Evolutionary conservation across 1,139 yeast species (phyloP).

Genomic region (Geotrichum armillariae): DNA sequence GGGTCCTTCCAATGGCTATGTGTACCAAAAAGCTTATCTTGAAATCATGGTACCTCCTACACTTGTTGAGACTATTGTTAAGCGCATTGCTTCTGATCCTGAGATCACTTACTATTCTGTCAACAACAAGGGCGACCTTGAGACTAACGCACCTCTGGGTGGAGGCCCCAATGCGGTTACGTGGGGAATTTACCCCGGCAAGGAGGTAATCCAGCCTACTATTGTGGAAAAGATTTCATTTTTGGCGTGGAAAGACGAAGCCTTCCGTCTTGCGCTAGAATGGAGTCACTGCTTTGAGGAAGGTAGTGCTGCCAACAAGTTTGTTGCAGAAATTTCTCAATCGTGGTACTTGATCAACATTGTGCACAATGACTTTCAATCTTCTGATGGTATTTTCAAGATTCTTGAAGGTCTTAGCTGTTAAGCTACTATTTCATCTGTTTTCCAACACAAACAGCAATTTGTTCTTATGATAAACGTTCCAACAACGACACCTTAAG

Average conservation of each 20-base stretch:
- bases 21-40: constrained; percentile 88
- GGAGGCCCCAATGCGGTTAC: constrained; percentile 89
- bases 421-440: constrained; percentile 7
- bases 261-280: constrained; percentile 75
- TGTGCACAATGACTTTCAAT: constrained; percentile 78
- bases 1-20: constrained; percentile 94
- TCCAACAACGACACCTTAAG: constrained; percentile 6
- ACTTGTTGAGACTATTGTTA: constrained; percentile 45
- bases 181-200: constrained; percentile 96
- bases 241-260: constrained; percentile 97
- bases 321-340: constrained; percentile 54
- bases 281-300: constrained; percentile 60
- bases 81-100: constrained; percentile 48
- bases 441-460: constrained; percentile 24
- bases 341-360: constrained; percentile 78
- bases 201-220: constrained; percentile 87
- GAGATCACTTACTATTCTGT: constrained; percentile 80
- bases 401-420: constrained; percentile 34
- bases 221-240: constrained; percentile 88
- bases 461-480: constrained; percentile 6
- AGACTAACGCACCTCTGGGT: constrained; percentile 66
- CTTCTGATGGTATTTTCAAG: constrained; percentile 38
- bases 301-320: constrained; percentile 37
- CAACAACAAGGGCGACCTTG: constrained; percentile 56
- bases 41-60: constrained; percentile 75